A percentile compares a stretch with the other conserved stretches of the same genome.
Conservation (phyloP, 2,329 filamentous ascomycete genomes). For the Colletotrichum sp. region DNA sequence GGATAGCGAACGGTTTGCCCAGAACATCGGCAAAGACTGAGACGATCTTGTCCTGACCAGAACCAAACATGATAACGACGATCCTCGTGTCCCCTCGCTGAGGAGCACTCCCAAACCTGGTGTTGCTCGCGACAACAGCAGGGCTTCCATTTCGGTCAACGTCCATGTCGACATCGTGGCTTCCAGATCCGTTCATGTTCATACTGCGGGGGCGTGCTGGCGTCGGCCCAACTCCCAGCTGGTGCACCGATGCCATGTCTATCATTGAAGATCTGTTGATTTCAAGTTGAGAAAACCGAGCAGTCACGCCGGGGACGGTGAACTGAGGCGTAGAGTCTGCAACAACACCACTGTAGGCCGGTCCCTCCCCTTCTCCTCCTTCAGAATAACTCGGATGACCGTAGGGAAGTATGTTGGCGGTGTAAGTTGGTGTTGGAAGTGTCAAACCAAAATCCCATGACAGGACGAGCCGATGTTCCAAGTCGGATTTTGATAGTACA, state of each 20-base stretch:
- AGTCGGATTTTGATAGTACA: background rate
- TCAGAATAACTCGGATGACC: background rate
- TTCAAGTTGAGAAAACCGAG: conserved; percentile 14
- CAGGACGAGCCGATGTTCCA: conserved; percentile 7
- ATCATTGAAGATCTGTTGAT: background rate
- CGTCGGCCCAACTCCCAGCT: conserved; percentile 37
- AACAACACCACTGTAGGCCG: background rate
- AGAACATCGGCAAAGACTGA: conserved; percentile 79
- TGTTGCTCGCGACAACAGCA: conserved; percentile 37
- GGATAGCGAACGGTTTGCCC: conserved; percentile 72
- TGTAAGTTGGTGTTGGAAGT: background rate
- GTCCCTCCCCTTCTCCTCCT: conserved; percentile 20
- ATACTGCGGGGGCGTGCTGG: conserved; percentile 30
- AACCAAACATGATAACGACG: conserved; percentile 72
- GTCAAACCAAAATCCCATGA: conserved; percentile 14
- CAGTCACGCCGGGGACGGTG: background rate
- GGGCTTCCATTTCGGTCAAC: conserved; percentile 39
- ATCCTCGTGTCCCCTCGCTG: conserved; percentile 61
- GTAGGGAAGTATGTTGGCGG: conserved; percentile 17
- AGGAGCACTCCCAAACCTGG: conserved; percentile 49
- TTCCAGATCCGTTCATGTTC: conserved; percentile 28
- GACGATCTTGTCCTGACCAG: conserved; percentile 76
- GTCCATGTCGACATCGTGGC: conserved; percentile 31
- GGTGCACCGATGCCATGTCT: conserved; percentile 44
- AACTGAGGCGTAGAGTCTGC: background rate